Conservation (phyloP, 2,329 filamentous ascomycete genomes). For the Rhexocercosporidium sp. region DNA sequence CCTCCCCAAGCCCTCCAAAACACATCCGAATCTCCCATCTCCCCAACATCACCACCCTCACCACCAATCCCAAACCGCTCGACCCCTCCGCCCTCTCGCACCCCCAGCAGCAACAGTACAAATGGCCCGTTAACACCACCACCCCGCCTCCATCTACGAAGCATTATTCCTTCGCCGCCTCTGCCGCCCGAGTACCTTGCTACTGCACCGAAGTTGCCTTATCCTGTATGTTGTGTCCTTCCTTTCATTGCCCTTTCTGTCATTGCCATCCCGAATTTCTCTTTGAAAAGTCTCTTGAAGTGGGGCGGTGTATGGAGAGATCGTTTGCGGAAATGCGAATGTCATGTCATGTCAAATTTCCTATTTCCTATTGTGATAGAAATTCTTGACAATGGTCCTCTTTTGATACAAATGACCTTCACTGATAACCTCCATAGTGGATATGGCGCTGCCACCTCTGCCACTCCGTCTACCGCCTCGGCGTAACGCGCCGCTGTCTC, state of each 20-base stretch:
- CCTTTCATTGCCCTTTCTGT: too few species aligned
- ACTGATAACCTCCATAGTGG: conserved; percentile 30
- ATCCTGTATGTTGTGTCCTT: too few species aligned
- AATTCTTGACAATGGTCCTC: too few species aligned
- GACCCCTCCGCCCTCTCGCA: background rate
- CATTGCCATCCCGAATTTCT: too few species aligned
- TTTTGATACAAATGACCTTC: too few species aligned
- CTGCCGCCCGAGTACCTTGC: conserved; percentile 32
- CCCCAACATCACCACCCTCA: conserved; percentile 5
- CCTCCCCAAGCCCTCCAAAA: background rate
- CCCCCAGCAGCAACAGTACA: background rate
- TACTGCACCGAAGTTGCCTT: too few species aligned
- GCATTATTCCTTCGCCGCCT: conserved; percentile 34
- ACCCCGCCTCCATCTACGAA: conserved; percentile 30
- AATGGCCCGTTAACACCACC: conserved; percentile 20
- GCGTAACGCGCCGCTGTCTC: conserved; percentile 45
- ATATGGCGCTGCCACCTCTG: conserved; percentile 47
- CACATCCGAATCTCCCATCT: conserved; percentile 3
- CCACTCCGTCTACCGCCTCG: conserved; percentile 39
- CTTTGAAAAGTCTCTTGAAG: too few species aligned
- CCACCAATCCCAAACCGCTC: background rate
- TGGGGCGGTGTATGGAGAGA: too few species aligned
- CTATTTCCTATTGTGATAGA: too few species aligned
- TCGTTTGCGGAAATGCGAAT: too few species aligned
- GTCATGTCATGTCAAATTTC: too few species aligned